A percentile compares a stretch with the other conserved stretches of the same genome.
These are phyloP conservation scores for Myotisia sp. DNA, from an alignment of 2,329 filamentous ascomycete genomes.

Conservation along the genomic window DNA sequence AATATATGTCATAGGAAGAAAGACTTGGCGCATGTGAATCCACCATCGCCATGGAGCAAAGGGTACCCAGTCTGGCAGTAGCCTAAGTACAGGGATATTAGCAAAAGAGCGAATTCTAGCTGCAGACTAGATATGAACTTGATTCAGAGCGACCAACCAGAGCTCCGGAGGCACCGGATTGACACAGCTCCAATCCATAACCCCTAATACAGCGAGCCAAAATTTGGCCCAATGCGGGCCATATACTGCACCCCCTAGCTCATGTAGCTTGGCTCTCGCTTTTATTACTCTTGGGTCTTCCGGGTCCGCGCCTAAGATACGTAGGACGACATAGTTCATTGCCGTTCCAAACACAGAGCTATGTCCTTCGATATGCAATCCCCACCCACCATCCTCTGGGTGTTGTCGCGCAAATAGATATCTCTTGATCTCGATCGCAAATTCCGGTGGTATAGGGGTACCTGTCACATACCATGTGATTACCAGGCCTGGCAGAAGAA, in stretches of 20 bases:
- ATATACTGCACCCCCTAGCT: constrained; percentile 68
- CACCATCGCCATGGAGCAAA: constrained; percentile 90
- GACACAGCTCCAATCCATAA: constrained; percentile 79
- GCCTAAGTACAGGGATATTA: no score
- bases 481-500: constrained; percentile 73
- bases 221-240: constrained; percentile 95
- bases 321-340: constrained; percentile 72
- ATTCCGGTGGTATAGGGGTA: constrained; percentile 66
- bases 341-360: constrained; percentile 81
- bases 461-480: constrained; percentile 80
- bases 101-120: constrained; percentile 8
- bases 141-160: constrained; percentile 39
- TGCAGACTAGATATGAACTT: background rate
- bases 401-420: constrained; percentile 79
- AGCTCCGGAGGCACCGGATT: constrained; percentile 89
- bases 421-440: constrained; percentile 77
- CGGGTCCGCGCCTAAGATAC: constrained; percentile 67
- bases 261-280: constrained; percentile 67
- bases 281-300: constrained; percentile 77
- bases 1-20: constrained; percentile 77
- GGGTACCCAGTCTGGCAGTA: constrained; percentile 80
- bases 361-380: constrained; percentile 84
- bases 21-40: constrained; percentile 98
- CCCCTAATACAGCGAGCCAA: constrained; percentile 73
- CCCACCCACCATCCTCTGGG: constrained; percentile 89